A percentile compares a stretch with the other conserved stretches of the same genome.
These are phyloP conservation scores for Nemania serpens DNA, from an alignment of 2,329 filamentous ascomycete genomes.

Conservation along the genomic window DNA sequence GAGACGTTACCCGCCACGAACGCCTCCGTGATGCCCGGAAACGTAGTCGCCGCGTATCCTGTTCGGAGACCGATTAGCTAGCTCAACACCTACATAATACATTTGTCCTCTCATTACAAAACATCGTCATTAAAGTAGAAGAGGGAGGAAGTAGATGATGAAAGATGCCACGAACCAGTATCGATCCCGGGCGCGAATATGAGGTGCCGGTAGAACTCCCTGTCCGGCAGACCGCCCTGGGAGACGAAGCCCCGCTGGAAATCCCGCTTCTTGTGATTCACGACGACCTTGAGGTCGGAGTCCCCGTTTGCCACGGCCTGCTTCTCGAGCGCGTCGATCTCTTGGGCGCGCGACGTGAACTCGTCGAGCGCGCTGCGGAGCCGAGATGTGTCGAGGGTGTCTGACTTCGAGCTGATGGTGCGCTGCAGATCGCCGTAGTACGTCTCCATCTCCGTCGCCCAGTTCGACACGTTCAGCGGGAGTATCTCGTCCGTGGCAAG, in stretches of 20 bases:
- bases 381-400: constrained; percentile 45
- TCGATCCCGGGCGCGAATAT: constrained; percentile 54
- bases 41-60: constrained; percentile 42
- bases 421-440: constrained; percentile 47
- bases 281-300: constrained; percentile 40
- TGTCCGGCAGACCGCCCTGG: constrained; percentile 51
- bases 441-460: constrained; percentile 45
- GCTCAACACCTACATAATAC: too few species aligned
- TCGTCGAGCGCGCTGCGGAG: constrained; percentile 46
- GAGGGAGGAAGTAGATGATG: not conserved
- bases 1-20: constrained; percentile 34
- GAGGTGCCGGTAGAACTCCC: constrained; percentile 53
- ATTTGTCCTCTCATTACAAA: not conserved
- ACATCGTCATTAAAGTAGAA: not conserved
- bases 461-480: constrained; percentile 49
- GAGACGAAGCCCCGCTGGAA: constrained; percentile 56
- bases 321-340: constrained; percentile 42
- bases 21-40: constrained; percentile 40
- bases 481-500: constrained; percentile 46
- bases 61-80: not conserved
- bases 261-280: constrained; percentile 54
- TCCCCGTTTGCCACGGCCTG: constrained; percentile 40
- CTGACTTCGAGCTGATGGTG: constrained; percentile 40
- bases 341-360: constrained; percentile 42
- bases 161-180: constrained; percentile 44